phyloP scores from a whole-genome alignment of 192 early-diverging fungal species.

The Coemansia sp. region DNA sequence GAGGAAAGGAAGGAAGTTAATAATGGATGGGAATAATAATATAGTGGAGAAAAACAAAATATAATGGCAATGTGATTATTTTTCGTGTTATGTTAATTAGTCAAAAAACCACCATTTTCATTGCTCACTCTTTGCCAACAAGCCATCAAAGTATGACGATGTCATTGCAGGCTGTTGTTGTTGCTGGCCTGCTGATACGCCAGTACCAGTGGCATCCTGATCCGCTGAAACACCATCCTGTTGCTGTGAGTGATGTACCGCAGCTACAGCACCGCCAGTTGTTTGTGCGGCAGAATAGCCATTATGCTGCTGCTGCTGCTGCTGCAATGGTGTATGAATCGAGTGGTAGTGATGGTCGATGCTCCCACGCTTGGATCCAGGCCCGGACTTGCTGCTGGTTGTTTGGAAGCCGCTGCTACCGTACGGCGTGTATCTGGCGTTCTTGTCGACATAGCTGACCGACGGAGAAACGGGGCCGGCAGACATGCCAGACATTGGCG shows the following conservation, averaged over 20 bases:
- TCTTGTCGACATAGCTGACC: constrained; percentile 37
- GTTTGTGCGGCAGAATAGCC: constrained; percentile 1
- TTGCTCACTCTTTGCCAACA: constrained; percentile 47
- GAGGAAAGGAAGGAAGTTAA: constrained; percentile 1
- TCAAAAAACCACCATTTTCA: constrained; percentile 8
- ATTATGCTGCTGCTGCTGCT: constrained; percentile 29
- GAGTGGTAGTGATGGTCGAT: constrained; percentile 49
- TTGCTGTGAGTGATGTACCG: constrained; percentile 16
- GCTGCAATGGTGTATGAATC: constrained; percentile 27
- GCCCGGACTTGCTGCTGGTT: constrained; percentile 9
- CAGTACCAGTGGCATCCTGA: constrained; percentile 1
- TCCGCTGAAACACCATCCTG: constrained; percentile 12
- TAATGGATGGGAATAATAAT: constrained; percentile 7
- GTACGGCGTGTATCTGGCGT: constrained; percentile 40
- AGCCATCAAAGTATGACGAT: constrained; percentile 51
- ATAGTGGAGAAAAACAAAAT: not conserved
- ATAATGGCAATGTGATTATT: constrained; percentile 6
- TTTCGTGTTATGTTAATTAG: not conserved
- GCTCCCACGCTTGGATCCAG: constrained; percentile 49
- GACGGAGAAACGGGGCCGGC: constrained; percentile 34
- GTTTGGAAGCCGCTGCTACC: constrained; percentile 24
- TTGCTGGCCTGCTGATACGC: not conserved
- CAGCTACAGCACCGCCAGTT: constrained; percentile 10
- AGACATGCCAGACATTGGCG: constrained; percentile 17
- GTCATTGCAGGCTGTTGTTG: constrained; percentile 36